Base-by-base conservation (phyloP, 164 flowering plant species). In the Kalanchoe fedtschenkoi region DNA sequence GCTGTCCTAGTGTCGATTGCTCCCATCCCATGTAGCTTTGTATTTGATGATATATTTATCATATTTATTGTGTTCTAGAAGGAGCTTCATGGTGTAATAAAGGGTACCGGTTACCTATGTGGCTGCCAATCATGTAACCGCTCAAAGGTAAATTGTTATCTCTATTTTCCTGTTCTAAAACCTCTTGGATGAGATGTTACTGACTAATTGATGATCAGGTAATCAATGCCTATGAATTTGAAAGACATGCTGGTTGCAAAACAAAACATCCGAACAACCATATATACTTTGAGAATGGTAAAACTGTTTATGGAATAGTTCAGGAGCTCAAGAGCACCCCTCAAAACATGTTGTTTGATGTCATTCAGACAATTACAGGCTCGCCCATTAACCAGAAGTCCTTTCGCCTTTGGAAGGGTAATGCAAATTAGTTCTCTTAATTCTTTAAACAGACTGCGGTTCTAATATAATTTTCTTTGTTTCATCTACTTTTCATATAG, bases 181-280 rank as follows among this genome's bases (percentile, higher is more conserved):
- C n/a, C n/a, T n/a, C n/a, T n/a, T n/a, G n/a, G n/a, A n/a, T n/a
- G n/a, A n/a, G n/a, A n/a, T n/a, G n/a, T n/a, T n/a, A n/a, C n/a
- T n/a, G n/a, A n/a, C n/a, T n/a, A n/a, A n/a, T 19, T 13, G 51
- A 34, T 30, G n/a, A 22, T 7, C 59, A 78, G 82, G 77, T 73
- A 1, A 58, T 78, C 21, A 78, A 73, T 64, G 82, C 82, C 4
- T 78, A 69, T 60, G 82, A 78, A 62, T 75, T 78, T 67, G 82
- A 78, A 66, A 69, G 77, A 15, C 79, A 78, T 74, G 82, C 79
- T 58, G 70, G 77, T 33, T 73, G 79, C 79, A 78, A 78, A 63
- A 78, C 82, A 29, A 78, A 76, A 56, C 82, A 78, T 64, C 81
- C 81, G 21, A 78, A 78, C 55, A 77, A 77, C 67, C 81, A 77